These are phyloP conservation scores for Nothomitra cinnamomea DNA, from an alignment of 2,329 filamentous ascomycete genomes.

Conservation along the genomic window DNA sequence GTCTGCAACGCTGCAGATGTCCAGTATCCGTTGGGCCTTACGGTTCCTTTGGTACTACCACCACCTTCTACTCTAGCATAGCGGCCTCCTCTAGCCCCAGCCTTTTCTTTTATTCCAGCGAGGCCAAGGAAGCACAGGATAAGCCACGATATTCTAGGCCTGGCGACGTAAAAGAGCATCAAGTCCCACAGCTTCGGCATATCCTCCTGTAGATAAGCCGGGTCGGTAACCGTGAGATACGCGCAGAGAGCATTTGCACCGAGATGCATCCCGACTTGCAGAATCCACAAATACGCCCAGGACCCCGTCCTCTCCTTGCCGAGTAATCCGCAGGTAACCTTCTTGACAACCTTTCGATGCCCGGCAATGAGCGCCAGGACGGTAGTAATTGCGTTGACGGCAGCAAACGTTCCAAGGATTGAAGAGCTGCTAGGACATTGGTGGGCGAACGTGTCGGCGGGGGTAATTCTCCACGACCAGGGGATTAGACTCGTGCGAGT, in stretches of 20 bases:
- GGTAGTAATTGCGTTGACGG: neutral
- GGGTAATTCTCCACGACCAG: neutral
- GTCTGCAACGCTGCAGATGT: neutral
- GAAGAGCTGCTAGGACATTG: neutral
- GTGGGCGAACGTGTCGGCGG: neutral
- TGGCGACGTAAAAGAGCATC: neutral
- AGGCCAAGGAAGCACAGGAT: too few relatives aligned
- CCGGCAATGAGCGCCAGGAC: neutral
- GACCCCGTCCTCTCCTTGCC: neutral
- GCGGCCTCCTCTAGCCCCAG: too few relatives aligned
- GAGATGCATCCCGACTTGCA: neutral
- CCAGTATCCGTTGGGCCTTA: too few relatives aligned
- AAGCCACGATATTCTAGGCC: neutral
- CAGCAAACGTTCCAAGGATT: neutral
- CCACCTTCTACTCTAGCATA: too few relatives aligned
- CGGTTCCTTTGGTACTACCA: too few relatives aligned
- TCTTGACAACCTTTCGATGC: neutral
- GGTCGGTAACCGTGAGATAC: neutral
- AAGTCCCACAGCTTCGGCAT: neutral
- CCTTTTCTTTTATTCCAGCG: too few relatives aligned
- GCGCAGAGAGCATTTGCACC: neutral
- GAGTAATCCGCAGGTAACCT: neutral
- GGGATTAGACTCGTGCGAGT: too few relatives aligned
- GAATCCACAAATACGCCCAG: neutral
- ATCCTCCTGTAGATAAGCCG: too few relatives aligned